These are phyloP conservation scores for Lagenaria siceraria DNA, from an alignment of 306 rosid species.

Conservation along the genomic window DNA sequence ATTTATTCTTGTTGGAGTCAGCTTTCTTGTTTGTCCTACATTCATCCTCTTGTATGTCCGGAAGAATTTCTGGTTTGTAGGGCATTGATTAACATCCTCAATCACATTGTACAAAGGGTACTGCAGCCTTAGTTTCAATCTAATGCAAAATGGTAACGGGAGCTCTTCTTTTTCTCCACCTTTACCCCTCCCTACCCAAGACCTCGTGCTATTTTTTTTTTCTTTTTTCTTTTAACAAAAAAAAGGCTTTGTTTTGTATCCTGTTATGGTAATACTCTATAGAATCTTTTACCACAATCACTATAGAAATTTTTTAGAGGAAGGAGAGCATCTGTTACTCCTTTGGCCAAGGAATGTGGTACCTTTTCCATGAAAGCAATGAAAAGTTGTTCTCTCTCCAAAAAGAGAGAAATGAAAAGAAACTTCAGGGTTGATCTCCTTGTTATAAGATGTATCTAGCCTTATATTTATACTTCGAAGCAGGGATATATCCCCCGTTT, in stretches of 20 bases:
- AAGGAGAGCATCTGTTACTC: neutral
- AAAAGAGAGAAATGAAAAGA: neutral
- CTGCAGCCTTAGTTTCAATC: neutral
- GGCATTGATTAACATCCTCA: neutral
- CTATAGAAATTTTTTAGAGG: neutral
- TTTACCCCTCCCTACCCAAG: neutral
- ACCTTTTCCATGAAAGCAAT: neutral
- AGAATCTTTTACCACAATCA: neutral
- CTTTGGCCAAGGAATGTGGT: neutral
- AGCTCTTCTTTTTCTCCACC: neutral
- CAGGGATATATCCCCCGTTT: no score
- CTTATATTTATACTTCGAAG: neutral
- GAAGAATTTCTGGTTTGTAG: neutral
- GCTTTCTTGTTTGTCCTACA: neutral
- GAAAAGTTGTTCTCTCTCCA: neutral
- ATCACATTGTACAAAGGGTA: neutral
- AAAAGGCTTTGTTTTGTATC: neutral
- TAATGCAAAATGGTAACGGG: neutral
- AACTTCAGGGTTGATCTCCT: neutral
- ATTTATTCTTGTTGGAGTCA: neutral
- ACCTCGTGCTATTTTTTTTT: neutral
- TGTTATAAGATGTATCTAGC: neutral
- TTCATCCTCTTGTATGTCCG: neutral
- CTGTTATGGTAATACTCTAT: neutral
- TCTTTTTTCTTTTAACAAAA: neutral